Evolutionary conservation across 768 basidiomycete species (phyloP), one percentile per base, ranked within the genome.

Genomic region (Lentinula lateritia): DNA sequence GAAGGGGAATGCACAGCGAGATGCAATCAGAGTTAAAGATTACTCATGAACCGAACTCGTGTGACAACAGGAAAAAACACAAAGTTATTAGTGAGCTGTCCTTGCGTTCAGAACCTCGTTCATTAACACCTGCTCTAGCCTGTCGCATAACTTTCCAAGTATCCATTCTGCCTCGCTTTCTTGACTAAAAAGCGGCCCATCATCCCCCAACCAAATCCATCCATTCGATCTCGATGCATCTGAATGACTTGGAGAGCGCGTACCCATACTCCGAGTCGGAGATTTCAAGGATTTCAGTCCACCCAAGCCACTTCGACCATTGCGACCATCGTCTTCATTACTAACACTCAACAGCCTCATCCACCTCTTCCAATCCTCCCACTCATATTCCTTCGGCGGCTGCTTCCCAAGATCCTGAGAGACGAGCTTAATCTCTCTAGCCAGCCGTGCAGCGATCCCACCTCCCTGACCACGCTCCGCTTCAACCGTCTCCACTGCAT

Each of bases 121-220:
- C 62, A 70, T 66, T 38, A 76, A 61, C 4, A 75, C 73, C 60
- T 71, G 67, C 61, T 76, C 76, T 18, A 77, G 50, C 43, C 74
- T 62, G 50, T 67, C 56, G 53, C 73, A 75, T 13, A 78, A 59
- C 63, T 71, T 73, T 32, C 68, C 66, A 20, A 79, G 61, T 4
- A 79, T 55, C 78, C 78, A 78, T 60, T 75, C 69, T 18, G 73
- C 72, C 63, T 78, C 78, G 9, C 70, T 71, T 5, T 68, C 64
- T 6, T 62, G 55, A 48, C 74, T 76, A 57, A 78, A 73, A 35
- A 79, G 65, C 20, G 78, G 77, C 7, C 78, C 76, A 0, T 76
- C 69, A 58, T 78, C 76, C 0, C 70, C 70, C 35, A 78, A 63
- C 78, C 76, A 78, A 2, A 73, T 72, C 74, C 73, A 76, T 5